Evolutionary conservation across 805 yeast species (phyloP).

Genomic region (Ogataea saltuana): DNA sequence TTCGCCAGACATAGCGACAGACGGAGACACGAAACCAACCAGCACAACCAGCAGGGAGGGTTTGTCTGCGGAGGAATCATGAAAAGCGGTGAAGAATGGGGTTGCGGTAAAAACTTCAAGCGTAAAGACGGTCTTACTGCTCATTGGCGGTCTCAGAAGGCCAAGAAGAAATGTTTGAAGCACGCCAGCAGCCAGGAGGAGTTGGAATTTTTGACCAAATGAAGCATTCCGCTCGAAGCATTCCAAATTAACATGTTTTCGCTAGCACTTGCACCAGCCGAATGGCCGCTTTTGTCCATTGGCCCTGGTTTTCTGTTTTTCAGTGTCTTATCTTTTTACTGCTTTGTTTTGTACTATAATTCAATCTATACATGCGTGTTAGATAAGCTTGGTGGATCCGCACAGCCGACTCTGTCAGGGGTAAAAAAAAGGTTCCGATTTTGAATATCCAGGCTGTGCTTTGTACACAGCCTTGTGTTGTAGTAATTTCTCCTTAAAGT

Average conservation of each 20-base stretch:
- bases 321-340: background rate
- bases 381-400: background rate
- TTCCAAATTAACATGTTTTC: too few species aligned
- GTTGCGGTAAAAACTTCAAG: conserved; percentile 38
- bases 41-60: conserved; percentile 29
- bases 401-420: too few species aligned
- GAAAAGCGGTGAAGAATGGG: conserved; percentile 35
- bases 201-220: conserved; percentile 13
- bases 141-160: conserved; percentile 39
- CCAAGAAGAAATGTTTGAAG: conserved; percentile 35
- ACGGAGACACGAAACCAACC: conserved; percentile 37
- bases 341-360: background rate
- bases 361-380: background rate
- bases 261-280: too few species aligned
- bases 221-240: too few species aligned
- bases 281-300: too few species aligned
- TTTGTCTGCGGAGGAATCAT: conserved; percentile 34
- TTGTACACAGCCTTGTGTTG: too few species aligned
- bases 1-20: conserved; percentile 39
- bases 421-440: too few species aligned
- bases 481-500: too few species aligned
- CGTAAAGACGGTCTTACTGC: conserved; percentile 39
- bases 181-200: conserved; percentile 14
- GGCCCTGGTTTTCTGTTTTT: conserved; percentile 12
- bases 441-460: too few species aligned